Percentiles rank a stretch among this genome's conserved stretches.
Evolutionary conservation across 768 basidiomycete genomes (phyloP).

Genomic region (Lactarius hatsudake): DNA sequence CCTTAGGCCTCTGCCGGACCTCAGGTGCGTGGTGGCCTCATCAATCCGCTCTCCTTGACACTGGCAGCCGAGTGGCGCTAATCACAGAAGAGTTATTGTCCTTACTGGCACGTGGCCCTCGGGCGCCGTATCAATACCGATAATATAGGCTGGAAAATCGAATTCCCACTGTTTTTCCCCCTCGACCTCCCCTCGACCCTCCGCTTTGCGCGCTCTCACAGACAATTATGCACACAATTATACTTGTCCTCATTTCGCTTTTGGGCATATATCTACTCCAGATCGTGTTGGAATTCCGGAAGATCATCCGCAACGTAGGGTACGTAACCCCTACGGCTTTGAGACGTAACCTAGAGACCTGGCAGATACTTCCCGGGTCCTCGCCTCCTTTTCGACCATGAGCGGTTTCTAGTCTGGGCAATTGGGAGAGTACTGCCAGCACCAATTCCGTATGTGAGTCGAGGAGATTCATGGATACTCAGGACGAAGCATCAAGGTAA

Average conservation of each 20-base stretch:
- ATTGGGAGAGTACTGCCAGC: not conserved
- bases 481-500: conserved; percentile 6
- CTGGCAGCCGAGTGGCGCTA: no score
- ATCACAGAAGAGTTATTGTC: no score
- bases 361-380: conserved; percentile 9
- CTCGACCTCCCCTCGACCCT: not conserved
- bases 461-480: not conserved
- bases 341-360: not conserved
- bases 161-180: no score
- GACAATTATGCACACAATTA: not conserved
- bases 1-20: not conserved
- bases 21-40: not conserved
- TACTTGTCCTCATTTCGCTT: not conserved
- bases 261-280: not conserved
- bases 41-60: not conserved
- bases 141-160: no score
- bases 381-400: conserved; percentile 2
- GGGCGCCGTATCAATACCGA: no score
- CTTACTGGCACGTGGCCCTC: no score
- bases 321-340: not conserved
- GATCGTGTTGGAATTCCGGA: conserved; percentile 10
- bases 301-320: not conserved
- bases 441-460: not conserved
- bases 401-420: not conserved
- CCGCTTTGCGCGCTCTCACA: not conserved